A percentile compares a stretch with the other conserved stretches of the same genome.
phyloP scores from a whole-genome alignment of 192 early-diverging fungal species.

The Haplosporangium gracile region DNA sequence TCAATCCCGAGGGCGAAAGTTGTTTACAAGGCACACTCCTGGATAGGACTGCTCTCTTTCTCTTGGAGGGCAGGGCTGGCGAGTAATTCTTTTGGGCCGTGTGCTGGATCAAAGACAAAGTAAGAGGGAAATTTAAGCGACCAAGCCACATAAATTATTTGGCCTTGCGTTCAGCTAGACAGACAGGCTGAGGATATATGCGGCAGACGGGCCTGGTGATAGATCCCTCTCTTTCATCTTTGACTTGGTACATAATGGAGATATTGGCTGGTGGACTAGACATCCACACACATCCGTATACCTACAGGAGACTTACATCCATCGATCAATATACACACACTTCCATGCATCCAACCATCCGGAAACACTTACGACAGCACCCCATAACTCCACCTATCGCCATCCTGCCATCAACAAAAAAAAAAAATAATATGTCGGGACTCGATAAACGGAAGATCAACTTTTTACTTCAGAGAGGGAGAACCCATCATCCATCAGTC shows the following conservation, averaged over 20 bases:
- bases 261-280: not conserved
- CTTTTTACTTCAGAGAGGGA: not conserved
- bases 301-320: slow-evolving; percentile 15
- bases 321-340: slow-evolving; percentile 29
- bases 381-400: not conserved
- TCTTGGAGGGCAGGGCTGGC: not conserved
- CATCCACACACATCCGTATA: slow-evolving; percentile 1
- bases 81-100: not conserved
- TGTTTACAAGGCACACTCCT: not conserved
- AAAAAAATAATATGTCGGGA: not conserved
- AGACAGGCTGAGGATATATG: too few relatives aligned
- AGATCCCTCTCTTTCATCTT: slow-evolving; percentile 49
- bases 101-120: not conserved
- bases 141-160: slow-evolving; percentile 1
- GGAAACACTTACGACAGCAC: not conserved
- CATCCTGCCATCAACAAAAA: not conserved
- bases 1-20: slow-evolving; percentile 8
- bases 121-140: not conserved
- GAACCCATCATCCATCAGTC: slow-evolving; percentile 1
- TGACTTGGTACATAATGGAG: slow-evolving; percentile 42
- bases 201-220: too few relatives aligned
- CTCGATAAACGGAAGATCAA: not conserved
- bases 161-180: not conserved
- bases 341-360: not conserved
- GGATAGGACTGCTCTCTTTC: not conserved